Conservation (phyloP, 2,329 filamentous ascomycete species). For the Botrytis fragariae region DNA sequence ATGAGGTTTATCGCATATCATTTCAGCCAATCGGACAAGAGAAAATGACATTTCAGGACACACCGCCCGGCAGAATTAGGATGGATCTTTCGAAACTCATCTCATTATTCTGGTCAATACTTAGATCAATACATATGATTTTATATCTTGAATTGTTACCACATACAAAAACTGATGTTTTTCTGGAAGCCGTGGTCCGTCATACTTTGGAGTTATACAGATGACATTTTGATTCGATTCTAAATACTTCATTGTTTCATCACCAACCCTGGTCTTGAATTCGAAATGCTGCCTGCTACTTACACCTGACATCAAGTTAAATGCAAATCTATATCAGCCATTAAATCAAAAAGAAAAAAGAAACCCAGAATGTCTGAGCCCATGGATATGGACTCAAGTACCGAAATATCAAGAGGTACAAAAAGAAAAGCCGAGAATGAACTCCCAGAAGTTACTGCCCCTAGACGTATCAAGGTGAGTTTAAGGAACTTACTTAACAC, state of each 20-base stretch:
- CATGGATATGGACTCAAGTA: conserved; percentile 45
- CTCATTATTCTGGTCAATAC: background rate
- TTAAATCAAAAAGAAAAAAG: background rate
- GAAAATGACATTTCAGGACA: background rate
- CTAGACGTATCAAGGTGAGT: conserved; percentile 49
- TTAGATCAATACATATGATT: background rate
- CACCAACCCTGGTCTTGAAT: background rate
- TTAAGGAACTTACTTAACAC: background rate
- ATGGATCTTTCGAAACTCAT: background rate
- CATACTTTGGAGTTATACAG: background rate
- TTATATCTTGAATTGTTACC: background rate
- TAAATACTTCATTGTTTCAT: background rate
- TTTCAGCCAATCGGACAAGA: background rate
- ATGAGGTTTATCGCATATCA: background rate
- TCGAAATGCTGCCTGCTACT: background rate
- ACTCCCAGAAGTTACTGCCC: conserved; percentile 41
- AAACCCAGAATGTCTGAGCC: conserved; percentile 32
- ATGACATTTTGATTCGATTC: background rate
- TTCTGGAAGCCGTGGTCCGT: rapidly evolving
- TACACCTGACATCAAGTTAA: background rate
- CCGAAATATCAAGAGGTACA: conserved; percentile 34
- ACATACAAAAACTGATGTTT: background rate
- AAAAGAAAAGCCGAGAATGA: conserved; percentile 51
- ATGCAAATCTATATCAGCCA: background rate
- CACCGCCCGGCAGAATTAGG: conserved; percentile 17